Conservation (phyloP, 2,329 filamentous ascomycete genomes). For the Dactylonectria macrodidyma region DNA sequence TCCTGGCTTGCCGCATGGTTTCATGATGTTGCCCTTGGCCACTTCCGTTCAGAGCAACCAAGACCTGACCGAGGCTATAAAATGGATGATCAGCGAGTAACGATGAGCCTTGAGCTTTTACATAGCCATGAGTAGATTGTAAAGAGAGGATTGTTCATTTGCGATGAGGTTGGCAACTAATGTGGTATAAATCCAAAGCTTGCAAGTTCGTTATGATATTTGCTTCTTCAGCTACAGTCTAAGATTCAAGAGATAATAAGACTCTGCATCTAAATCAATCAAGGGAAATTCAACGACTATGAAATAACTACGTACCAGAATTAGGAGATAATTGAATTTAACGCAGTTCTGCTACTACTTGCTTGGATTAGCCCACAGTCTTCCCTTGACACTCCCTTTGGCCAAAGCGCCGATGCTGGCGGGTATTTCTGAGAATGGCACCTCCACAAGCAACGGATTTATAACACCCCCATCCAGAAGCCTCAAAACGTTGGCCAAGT, state of each 20-base stretch:
- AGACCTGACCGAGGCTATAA: background rate
- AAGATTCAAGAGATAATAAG: too few species aligned
- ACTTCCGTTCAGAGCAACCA: background rate
- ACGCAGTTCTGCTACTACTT: background rate
- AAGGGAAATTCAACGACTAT: too few species aligned
- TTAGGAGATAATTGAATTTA: too few species aligned
- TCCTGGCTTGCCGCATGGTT: conserved; percentile 6
- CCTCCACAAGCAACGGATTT: background rate
- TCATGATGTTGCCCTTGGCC: conserved; percentile 3
- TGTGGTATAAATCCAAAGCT: too few species aligned
- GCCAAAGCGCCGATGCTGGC: background rate
- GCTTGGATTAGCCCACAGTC: background rate
- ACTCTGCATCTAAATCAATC: too few species aligned
- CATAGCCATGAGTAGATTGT: background rate
- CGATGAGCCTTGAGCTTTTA: background rate
- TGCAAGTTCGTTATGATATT: too few species aligned
- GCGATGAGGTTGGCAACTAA: too few species aligned
- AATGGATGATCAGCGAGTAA: background rate
- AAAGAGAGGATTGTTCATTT: background rate
- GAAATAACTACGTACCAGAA: too few species aligned
- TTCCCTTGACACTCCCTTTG: background rate
- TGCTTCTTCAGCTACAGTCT: too few species aligned
- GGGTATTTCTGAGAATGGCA: background rate
- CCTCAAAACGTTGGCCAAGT: background rate
- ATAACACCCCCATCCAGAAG: background rate